Conservation (phyloP, 2,329 filamentous ascomycete species). For the Penicillium fuscoglaucum region DNA sequence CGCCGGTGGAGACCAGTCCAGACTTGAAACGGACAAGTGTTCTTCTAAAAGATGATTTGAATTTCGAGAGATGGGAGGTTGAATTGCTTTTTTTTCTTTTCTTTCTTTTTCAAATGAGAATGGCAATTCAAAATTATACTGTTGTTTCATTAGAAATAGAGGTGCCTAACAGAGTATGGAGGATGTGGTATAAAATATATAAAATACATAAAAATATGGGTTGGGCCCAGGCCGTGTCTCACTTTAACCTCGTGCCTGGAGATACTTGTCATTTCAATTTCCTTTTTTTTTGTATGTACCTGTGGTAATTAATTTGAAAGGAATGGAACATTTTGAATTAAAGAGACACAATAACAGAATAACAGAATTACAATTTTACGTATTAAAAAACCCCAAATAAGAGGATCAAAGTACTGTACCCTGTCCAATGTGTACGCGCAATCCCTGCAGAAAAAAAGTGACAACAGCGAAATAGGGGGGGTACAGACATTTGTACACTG, state of each 20-base stretch:
- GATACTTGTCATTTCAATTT: neutral
- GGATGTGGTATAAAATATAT: neutral
- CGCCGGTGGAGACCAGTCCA: neutral
- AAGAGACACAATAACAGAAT: neutral
- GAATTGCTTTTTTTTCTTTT: neutral
- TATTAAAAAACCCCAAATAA: neutral
- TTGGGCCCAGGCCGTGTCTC: neutral
- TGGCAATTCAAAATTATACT: neutral
- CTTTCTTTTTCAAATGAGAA: neutral
- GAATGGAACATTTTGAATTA: neutral
- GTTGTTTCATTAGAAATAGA: neutral
- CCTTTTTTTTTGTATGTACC: neutral
- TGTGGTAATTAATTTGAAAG: neutral
- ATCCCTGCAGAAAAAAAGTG: slow-evolving; percentile 1
- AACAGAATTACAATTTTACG: neutral
- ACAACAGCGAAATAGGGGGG: neutral
- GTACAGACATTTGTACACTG: too few species aligned
- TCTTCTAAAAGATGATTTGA: neutral
- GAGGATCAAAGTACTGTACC: neutral
- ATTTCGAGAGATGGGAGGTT: neutral
- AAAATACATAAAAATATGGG: neutral
- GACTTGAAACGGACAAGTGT: slow-evolving; percentile 11
- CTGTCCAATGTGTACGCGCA: neutral
- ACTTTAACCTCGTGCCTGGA: neutral
- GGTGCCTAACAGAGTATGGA: neutral